Base-by-base conservation (phyloP, 345 rosid genomes). In the Viola odorata region DNA sequence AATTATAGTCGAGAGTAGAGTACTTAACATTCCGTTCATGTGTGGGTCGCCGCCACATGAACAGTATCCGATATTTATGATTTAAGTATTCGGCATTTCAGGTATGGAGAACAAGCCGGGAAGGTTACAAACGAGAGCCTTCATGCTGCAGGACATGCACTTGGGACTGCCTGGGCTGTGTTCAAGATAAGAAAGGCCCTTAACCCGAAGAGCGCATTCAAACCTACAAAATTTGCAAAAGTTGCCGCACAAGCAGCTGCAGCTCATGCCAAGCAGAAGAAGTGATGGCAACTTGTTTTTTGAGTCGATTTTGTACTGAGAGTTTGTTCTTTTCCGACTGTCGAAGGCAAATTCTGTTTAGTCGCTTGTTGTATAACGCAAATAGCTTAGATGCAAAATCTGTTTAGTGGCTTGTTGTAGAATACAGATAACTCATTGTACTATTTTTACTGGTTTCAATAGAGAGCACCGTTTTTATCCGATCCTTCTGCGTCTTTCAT, bases 121-220 rank as follows among this genome's bases (percentile, higher is more conserved):
- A 59, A 79, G 62, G 96, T 67, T 4, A 88, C 96, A 16, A 79
- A 77, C 8, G 85, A 78, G 68, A 96, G 96, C 37, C 79, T 92
- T 37, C 87, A 69, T 53, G 95, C 98, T 17, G 96, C 98, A 23
- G 98, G 98, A 45, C 89, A 85, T 60, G 96, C 87, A 4, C 51
- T 92, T 23, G 96, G 96, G 63, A 80, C 89, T 23, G 98, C 96
- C n/a, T 89, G 95, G 96, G 88, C 85, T 16, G 96, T 87, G 63
- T 89, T 92, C 69, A 92, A 92, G 86, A 80, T 92, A 64, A 77
- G 96, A 32, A 85, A 85, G 70, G 95, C 96, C 44, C 64, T 91
- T 37, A 89, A 89, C 67, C 98, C 95, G 0, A 87, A 82, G 70
- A 85, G 84, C 61, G 89, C 78, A 38, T 32, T 88, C 55, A 89